Conservation (phyloP, 2,329 filamentous ascomycete species). For the Orbilia javanica region DNA sequence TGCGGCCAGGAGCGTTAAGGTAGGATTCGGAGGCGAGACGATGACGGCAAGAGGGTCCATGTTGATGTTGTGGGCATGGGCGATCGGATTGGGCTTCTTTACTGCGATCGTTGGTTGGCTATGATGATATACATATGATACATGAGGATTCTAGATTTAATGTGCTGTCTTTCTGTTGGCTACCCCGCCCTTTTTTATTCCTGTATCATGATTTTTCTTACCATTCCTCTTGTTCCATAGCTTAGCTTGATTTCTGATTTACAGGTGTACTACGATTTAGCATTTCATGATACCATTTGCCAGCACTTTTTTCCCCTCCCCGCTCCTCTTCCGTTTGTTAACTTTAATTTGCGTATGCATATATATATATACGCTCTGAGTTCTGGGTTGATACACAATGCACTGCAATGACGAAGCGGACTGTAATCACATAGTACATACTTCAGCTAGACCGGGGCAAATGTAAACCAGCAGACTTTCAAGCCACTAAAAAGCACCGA, state of each 20-base stretch:
- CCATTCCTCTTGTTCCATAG: slow-evolving; percentile 13
- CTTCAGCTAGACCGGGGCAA: neutral
- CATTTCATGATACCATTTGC: slow-evolving; percentile 46
- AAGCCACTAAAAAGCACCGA: neutral
- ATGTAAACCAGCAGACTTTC: neutral
- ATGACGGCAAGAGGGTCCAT: slow-evolving; percentile 25
- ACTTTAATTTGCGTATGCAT: too few species aligned
- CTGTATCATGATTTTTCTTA: slow-evolving; percentile 3
- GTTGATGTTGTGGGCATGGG: slow-evolving; percentile 51
- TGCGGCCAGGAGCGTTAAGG: slow-evolving; percentile 23
- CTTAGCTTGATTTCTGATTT: slow-evolving; percentile 16
- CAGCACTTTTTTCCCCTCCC: neutral
- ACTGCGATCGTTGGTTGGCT: slow-evolving; percentile 50
- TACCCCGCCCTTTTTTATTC: neutral
- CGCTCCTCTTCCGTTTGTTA: neutral
- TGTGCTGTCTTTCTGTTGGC: neutral
- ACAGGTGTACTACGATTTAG: slow-evolving; percentile 39
- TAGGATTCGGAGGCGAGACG: slow-evolving; percentile 27
- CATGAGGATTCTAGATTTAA: slow-evolving; percentile 1
- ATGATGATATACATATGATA: slow-evolving; percentile 7
- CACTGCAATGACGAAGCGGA: slow-evolving; percentile 30
- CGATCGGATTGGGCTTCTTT: slow-evolving; percentile 45
- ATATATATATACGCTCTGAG: neutral
- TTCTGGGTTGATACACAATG: slow-evolving; percentile 21
- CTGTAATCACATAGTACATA: neutral